Evolutionary conservation across 2,329 filamentous ascomycete species (phyloP), one percentile per base, ranked within the genome.

Genomic region (Conoideocrella luteorostrata): DNA sequence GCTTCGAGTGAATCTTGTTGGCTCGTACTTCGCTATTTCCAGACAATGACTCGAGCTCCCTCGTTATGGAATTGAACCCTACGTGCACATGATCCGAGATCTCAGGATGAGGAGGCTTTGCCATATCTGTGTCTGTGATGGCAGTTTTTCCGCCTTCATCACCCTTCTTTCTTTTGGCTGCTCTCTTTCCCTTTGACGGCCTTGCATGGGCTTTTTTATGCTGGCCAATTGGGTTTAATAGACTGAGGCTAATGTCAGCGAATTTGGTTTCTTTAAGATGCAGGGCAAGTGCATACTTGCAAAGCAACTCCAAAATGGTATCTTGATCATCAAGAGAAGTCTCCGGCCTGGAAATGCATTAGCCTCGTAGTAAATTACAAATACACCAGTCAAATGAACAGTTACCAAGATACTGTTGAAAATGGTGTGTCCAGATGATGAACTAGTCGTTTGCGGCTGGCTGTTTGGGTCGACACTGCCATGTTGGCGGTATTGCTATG

Each of bases 351-450:
- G 3, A 6, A 12, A 12, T 29, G 7, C 7, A 32, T 46, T 11
- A 46, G 40, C 21, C 24, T 21, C 23, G 6, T 26, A 11, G 9
- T 13, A 7, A 23, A 17, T 17, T 13, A 15, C n/a, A 33, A 4
- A 5, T 11, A n/a, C 2, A 7, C 20, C 10, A 17, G 13, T 6
- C 23, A 4, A 6, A 9, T 15, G 7, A 24, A n/a, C 12, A n/a
- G 66, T 33, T 61, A 85, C 84, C 82, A 86, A 59, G 72, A 61
- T 10, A 73, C 67, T 5, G 69, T 62, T 2, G 81, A 79, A 57
- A 78, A 86, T 0, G 82, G 82, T 3, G 78, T 78, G 38, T 84
- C 80, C 20, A 84, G 71, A 52, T 81, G 80, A 56, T 82, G 80
- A 15, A 82, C 66, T 7, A 77, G 68, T 56, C 75, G 82, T 47